Conservation (phyloP, 2,329 filamentous ascomycete genomes). For the Clonostachys sp. region DNA sequence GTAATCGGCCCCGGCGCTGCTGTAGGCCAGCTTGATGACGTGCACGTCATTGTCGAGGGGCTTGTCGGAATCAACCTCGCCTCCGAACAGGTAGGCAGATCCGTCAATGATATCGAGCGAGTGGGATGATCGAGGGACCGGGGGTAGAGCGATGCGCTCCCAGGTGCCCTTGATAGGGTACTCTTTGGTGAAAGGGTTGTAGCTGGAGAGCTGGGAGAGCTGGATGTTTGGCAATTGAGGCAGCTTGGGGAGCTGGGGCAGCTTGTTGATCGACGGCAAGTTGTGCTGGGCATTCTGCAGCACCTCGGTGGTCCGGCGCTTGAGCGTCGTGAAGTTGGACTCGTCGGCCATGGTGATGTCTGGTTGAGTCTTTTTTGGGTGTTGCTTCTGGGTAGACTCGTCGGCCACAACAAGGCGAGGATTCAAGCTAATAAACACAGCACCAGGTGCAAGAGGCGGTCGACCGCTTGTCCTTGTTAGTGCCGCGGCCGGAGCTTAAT, state of each 20-base stretch:
- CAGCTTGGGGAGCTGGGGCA: conserved; percentile 5
- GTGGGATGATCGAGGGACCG: conserved; percentile 70
- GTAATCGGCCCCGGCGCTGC: conserved; percentile 54
- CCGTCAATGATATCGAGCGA: conserved; percentile 55
- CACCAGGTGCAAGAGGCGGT: too few relatives aligned
- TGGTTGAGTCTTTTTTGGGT: too few relatives aligned
- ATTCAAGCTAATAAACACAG: too few relatives aligned
- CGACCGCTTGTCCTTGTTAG: too few relatives aligned
- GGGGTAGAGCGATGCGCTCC: conserved; percentile 50
- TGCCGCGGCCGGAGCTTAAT: too few relatives aligned
- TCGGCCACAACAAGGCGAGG: too few relatives aligned
- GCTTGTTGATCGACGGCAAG: conserved; percentile 25
- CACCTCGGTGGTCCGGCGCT: conserved; percentile 51
- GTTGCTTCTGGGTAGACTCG: too few relatives aligned
- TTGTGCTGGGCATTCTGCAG: conserved; percentile 44
- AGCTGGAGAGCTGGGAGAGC: conserved; percentile 2
- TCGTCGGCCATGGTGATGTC: conserved; percentile 31
- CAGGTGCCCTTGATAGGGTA: conserved; percentile 50
- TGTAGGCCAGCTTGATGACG: conserved; percentile 55
- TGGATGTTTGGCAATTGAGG: conserved; percentile 3
- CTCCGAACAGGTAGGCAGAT: conserved; percentile 68
- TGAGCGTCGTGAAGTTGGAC: conserved; percentile 41
- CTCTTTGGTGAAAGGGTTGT: conserved; percentile 10
- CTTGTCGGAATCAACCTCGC: conserved; percentile 62
- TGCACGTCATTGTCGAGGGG: conserved; percentile 72